Base-by-base conservation (phyloP, 768 basidiomycete species). In the Phlebiopsis flavidoalba region DNA sequence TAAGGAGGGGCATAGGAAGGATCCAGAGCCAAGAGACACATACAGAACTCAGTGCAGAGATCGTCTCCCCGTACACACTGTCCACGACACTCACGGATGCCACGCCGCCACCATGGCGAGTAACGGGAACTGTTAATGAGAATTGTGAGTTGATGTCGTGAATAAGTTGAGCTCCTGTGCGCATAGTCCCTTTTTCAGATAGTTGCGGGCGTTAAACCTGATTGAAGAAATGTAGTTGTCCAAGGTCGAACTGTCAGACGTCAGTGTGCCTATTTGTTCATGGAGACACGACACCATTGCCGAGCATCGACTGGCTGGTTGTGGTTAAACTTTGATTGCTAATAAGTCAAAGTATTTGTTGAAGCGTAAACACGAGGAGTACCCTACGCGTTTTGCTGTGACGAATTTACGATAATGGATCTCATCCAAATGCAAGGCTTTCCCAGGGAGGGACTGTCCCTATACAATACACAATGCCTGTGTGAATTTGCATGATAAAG, bases 381-480 rank as follows among this genome's bases (percentile, higher is more conserved):
- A 21, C n/a, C 54, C 5, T 57, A 57, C 56, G 45, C n/a, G n/a
- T n/a, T 31, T 57, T 57, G 45, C 56, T 19, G n/a, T 22, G 48
- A 15, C n/a, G n/a, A 24, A 57, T 26, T 22, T 57, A n/a, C 43
- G 19, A 57, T 26, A 1, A 57, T 24, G 17, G n/a, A n/a, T n/a
- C n/a, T n/a, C 56, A 43, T 11, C 40, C 46, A 45, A 57, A 57
- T 8, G 33, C 10, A 22, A 57, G 33, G 45, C 33, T 48, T 15
- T n/a, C n/a, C 15, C 26, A 31, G 21, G 40, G 12, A 22, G 15
- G 24, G 47, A 17, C 8, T 57, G n/a, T n/a, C n/a, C n/a, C n/a
- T 57, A 45, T 45, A 57, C 56, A 47, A 21, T 31, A 3, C 6
- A 3, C 6, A 31, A 3, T 6, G n/a, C n/a, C n/a, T 31, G n/a